Percentiles rank a stretch among this genome's conserved stretches.
phyloP scores from a whole-genome alignment of 257 asterid genomes.

The Penstemon newberryi region DNA sequence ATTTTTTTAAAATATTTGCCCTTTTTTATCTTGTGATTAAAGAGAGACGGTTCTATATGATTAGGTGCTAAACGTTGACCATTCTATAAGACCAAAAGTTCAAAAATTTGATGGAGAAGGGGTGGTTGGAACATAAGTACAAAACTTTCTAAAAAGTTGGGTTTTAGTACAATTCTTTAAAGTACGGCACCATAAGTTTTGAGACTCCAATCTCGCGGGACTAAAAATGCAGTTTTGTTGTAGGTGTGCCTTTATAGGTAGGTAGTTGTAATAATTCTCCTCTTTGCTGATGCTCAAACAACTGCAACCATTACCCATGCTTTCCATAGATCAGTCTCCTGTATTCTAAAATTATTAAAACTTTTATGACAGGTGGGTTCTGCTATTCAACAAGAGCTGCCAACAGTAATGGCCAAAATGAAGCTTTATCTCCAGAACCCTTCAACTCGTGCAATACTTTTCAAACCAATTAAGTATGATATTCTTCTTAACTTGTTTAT shows the following conservation, averaged over 20 bases:
- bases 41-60: too few relatives aligned
- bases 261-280: background rate
- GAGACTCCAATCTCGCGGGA: too few relatives aligned
- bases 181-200: too few relatives aligned
- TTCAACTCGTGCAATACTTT: constrained; percentile 89
- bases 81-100: too few relatives aligned
- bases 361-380: constrained; percentile 54
- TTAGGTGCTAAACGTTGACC: too few relatives aligned
- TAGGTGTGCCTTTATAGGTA: background rate
- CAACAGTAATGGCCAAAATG: constrained; percentile 79
- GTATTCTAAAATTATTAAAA: background rate
- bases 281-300: background rate
- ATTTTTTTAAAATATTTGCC: too few relatives aligned
- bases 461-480: constrained; percentile 90
- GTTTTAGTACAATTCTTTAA: too few relatives aligned
- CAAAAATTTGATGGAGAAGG: too few relatives aligned
- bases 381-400: constrained; percentile 82
- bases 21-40: too few relatives aligned
- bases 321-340: background rate
- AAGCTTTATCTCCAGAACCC: constrained; percentile 96
- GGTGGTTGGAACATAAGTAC: too few relatives aligned
- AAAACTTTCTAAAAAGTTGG: too few relatives aligned
- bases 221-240: background rate
- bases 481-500: background rate
- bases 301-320: background rate